These are phyloP conservation scores for Solanum tarijense DNA, from an alignment of 257 asterid species.

Conservation along the genomic window DNA sequence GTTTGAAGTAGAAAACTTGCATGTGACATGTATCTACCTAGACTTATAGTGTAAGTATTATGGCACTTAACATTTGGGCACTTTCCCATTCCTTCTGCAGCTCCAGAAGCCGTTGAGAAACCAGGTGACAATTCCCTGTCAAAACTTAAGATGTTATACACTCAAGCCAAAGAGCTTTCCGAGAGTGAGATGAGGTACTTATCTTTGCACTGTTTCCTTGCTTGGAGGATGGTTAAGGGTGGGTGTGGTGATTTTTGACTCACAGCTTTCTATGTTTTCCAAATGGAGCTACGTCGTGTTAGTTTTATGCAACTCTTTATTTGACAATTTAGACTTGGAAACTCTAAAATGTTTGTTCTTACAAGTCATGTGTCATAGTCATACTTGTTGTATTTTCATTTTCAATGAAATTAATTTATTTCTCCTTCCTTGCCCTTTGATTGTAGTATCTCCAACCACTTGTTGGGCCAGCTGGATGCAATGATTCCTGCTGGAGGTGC, in stretches of 20 bases:
- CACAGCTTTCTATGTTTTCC: background rate
- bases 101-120: slow-evolving; percentile 82
- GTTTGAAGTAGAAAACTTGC: background rate
- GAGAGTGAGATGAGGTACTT: slow-evolving; percentile 66
- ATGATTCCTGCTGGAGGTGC: slow-evolving; percentile 67
- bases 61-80: background rate
- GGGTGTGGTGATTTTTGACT: background rate
- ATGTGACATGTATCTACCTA: background rate
- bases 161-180: slow-evolving; percentile 80
- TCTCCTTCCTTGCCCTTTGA: background rate
- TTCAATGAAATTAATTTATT: background rate
- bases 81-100: slow-evolving; percentile 30
- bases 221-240: background rate
- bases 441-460: slow-evolving; percentile 64
- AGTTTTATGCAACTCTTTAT: background rate
- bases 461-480: slow-evolving; percentile 71
- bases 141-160: slow-evolving; percentile 63
- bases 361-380: slow-evolving; percentile 4
- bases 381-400: background rate
- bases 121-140: slow-evolving; percentile 75
- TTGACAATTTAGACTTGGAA: background rate
- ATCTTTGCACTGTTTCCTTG: background rate
- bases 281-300: background rate
- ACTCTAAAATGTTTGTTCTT: background rate
- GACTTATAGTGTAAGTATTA: background rate